Percentiles rank a stretch among this genome's conserved stretches.
These are phyloP conservation scores for Metrosideros polymorpha DNA, from an alignment of 441 rosid genomes.

Conservation along the genomic window DNA sequence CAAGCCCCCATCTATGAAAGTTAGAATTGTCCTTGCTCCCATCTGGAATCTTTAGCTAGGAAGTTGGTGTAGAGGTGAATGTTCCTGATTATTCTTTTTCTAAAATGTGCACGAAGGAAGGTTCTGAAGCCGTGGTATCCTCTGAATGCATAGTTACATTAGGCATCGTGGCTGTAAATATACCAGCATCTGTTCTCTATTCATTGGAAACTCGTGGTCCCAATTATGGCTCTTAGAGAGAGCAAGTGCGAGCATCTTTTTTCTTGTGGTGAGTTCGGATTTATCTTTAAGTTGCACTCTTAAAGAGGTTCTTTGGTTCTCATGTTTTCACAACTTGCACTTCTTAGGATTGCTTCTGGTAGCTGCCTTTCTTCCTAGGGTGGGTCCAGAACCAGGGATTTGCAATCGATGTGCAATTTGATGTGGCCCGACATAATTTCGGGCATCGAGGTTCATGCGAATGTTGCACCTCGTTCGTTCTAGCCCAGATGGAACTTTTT, in stretches of 20 bases:
- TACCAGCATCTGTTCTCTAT: neutral
- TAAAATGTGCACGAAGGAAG: neutral
- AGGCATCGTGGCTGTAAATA: neutral
- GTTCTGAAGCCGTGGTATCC: neutral
- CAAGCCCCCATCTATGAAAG: neutral
- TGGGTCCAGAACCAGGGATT: neutral
- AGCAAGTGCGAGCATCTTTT: neutral
- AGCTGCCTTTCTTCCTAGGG: neutral
- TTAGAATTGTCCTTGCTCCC: neutral
- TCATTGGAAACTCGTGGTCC: neutral
- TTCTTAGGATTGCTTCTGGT: neutral
- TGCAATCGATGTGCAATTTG: neutral
- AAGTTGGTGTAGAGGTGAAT: neutral
- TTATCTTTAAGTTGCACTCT: neutral
- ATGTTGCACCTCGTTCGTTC: neutral
- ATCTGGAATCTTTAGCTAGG: neutral
- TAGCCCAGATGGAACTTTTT: neutral
- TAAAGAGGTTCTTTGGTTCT: neutral
- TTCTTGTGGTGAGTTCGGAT: neutral
- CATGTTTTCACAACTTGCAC: neutral
- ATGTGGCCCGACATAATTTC: neutral
- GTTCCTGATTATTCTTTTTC: neutral
- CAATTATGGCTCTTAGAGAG: neutral
- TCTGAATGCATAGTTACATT: neutral
- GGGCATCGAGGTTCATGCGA: neutral